phyloP scores from a whole-genome alignment of 2,329 filamentous ascomycete genomes.

The Ceratocystis smalleyi region DNA sequence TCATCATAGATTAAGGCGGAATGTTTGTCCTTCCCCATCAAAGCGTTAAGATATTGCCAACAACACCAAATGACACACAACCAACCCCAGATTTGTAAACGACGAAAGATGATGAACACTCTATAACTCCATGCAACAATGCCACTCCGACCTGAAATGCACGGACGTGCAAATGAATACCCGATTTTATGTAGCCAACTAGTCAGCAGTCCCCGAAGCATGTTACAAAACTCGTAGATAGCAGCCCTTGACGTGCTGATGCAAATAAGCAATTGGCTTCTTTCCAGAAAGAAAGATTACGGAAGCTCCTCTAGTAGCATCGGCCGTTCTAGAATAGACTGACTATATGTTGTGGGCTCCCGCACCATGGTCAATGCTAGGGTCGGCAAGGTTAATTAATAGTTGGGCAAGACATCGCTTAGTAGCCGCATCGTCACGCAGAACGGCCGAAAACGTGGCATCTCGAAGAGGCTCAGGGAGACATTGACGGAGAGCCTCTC shows the following conservation, averaged over 20 bases:
- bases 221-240: not conserved
- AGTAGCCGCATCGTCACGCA: slow-evolving; percentile 91
- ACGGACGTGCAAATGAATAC: not conserved
- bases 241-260: not conserved
- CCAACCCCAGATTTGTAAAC: not conserved
- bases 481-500: slow-evolving; percentile 88
- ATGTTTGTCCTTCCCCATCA: not conserved
- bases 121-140: not conserved
- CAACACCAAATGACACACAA: not conserved
- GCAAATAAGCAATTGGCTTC: not conserved
- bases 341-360: slow-evolving; percentile 19
- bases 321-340: not conserved
- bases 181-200: not conserved
- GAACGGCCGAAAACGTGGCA: slow-evolving; percentile 88
- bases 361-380: slow-evolving; percentile 42
- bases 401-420: slow-evolving; percentile 96
- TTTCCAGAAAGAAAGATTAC: not conserved
- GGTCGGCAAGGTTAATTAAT: slow-evolving; percentile 89
- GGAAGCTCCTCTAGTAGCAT: not conserved
- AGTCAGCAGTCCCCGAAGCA: not conserved
- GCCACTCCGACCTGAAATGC: not conserved
- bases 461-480: slow-evolving; percentile 97
- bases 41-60: not conserved
- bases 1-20: not conserved
- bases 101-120: not conserved